Evolutionary conservation across 2,329 filamentous ascomycete species (phyloP).

Genomic region (Ciborinia camelliae): DNA sequence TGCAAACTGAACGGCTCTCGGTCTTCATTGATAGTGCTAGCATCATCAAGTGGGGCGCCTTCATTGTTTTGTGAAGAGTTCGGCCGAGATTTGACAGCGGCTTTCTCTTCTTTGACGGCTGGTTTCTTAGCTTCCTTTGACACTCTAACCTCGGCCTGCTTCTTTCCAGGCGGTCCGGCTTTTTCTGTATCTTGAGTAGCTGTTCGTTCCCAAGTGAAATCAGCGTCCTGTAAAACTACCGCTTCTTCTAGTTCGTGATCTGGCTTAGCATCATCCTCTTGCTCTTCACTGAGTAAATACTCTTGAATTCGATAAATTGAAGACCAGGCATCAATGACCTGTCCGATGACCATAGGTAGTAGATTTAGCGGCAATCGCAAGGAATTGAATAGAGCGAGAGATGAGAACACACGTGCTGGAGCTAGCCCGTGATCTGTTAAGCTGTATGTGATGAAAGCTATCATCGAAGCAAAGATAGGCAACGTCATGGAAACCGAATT

Average conservation of each 20-base stretch:
- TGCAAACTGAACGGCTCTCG: constrained; percentile 69
- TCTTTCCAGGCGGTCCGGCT: constrained; percentile 48
- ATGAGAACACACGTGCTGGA: constrained; percentile 84
- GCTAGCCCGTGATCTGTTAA: constrained; percentile 63
- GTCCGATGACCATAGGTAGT: constrained; percentile 81
- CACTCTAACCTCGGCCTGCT: constrained; percentile 42
- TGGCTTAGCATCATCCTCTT: constrained; percentile 62
- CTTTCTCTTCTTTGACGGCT: constrained; percentile 41
- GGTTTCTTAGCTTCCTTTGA: constrained; percentile 44
- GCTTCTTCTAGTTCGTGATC: constrained; percentile 61
- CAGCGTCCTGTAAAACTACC: constrained; percentile 67
- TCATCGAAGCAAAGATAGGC: constrained; percentile 91
- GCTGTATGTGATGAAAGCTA: constrained; percentile 83
- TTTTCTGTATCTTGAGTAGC: constrained; percentile 53
- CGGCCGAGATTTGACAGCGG: constrained; percentile 31
- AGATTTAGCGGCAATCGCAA: constrained; percentile 87
- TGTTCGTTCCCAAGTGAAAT: constrained; percentile 83
- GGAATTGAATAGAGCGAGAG: constrained; percentile 87
- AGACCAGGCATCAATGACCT: constrained; percentile 84
- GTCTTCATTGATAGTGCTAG: constrained; percentile 53
- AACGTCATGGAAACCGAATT: constrained; percentile 55
- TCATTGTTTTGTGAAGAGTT: constrained; percentile 43
- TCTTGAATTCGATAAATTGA: constrained; percentile 84
- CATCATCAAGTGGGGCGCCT: constrained; percentile 47
- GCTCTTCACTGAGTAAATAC: constrained; percentile 83